Percentiles rank a stretch among this genome's conserved stretches.
phyloP scores from a whole-genome alignment of 805 yeast species.

The Komagataella ulmi region DNA sequence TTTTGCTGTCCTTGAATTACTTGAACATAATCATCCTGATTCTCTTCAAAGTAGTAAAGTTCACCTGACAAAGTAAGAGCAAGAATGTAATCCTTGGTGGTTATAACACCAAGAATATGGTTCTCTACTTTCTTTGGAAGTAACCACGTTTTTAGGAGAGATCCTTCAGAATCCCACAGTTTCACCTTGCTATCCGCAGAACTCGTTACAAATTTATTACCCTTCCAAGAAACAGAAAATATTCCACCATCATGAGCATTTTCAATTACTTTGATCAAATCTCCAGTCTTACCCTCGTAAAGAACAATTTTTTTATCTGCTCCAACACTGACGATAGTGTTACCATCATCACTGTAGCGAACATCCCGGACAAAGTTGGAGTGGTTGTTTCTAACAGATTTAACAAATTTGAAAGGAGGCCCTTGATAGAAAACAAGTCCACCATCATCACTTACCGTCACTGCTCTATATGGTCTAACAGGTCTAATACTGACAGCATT shows the following conservation, averaged over 20 bases:
- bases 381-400: slow-evolving; percentile 63
- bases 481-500: slow-evolving; percentile 80
- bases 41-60: slow-evolving; percentile 41
- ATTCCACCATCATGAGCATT: slow-evolving; percentile 62
- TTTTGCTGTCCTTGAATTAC: slow-evolving; percentile 70
- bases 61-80: slow-evolving; percentile 66
- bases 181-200: slow-evolving; percentile 76
- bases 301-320: slow-evolving; percentile 66
- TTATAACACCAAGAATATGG: slow-evolving; percentile 74
- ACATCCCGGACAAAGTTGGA: slow-evolving; percentile 72
- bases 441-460: slow-evolving; percentile 83
- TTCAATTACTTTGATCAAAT: slow-evolving; percentile 39
- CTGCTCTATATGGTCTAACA: slow-evolving; percentile 84
- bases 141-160: slow-evolving; percentile 35
- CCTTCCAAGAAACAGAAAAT: slow-evolving; percentile 63
- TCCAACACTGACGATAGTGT: slow-evolving; percentile 65
- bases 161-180: slow-evolving; percentile 42
- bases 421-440: slow-evolving; percentile 78
- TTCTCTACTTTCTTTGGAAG: slow-evolving; percentile 33
- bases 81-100: slow-evolving; percentile 42
- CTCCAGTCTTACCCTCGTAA: slow-evolving; percentile 86
- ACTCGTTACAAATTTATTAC: slow-evolving; percentile 56
- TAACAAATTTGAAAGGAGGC: slow-evolving; percentile 84
- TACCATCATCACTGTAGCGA: slow-evolving; percentile 72
- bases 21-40: slow-evolving; percentile 21